Evolutionary conservation across 257 asterid genomes (phyloP), one percentile per base, ranked within the genome.

Genomic region (Coffea eugenioides): DNA sequence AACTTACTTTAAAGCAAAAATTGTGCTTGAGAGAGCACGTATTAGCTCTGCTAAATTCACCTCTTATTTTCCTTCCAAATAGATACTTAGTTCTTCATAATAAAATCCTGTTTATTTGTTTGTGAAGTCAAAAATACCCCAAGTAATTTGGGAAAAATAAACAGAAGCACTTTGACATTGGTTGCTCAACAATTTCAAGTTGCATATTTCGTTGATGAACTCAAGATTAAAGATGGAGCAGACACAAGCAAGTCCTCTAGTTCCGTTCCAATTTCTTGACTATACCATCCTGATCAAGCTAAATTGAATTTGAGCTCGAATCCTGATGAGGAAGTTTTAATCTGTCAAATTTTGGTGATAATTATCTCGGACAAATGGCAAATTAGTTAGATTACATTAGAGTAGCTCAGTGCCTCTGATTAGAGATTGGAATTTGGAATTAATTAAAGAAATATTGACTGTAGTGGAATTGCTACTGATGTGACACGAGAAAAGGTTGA

Each of bases 401-500:
- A 18, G 51, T 18, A 51, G 11, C 16, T 77, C 74, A 71, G 13
- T 79, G 13, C 48, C 46, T 57, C 57, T 43, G 51, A 68, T 45
- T 75, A 43, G 45, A 75, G 61, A 57, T 75, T 75, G 71, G 43
- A 66, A 27, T 15, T 27, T 49, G 34, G 31, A 25, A 48, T 46
- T 66, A 49, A 66, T 48, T 31, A 31, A 66, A 66, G 57, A 65
- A 66, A 18, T 43, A 66, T 31, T 67, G 65, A 77, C 65, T 49
- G 1, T 41, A 25, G 31, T 31, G 51, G 49, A 66, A 10, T 62
- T 43, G 72, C 45, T 62, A 76, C 25, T 61, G 71, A 75, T 75
- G 61, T 75, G 39, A 62, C 61, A 77, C 51, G 71, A 59, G 27
- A 79, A 71, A 80, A 62, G 61, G 79, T 73, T 64, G 78, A 34